These are phyloP conservation scores for Carex kokanica DNA, from an alignment of 176 grass and related monocot species.

Conservation along the genomic window DNA sequence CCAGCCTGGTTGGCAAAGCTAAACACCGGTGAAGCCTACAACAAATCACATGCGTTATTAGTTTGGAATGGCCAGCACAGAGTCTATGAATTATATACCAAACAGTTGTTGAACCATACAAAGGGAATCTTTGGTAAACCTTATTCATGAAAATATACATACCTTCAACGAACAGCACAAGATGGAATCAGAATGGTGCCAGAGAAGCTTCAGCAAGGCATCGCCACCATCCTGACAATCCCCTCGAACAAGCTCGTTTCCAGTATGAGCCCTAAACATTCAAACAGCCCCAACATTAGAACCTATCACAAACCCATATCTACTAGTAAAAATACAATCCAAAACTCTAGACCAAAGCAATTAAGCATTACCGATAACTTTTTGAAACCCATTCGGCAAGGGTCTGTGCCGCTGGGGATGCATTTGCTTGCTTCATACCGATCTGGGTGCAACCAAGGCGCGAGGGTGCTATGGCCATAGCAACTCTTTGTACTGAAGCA, in stretches of 20 bases:
- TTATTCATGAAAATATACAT: neutral
- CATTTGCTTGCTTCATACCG: conserved; percentile 54
- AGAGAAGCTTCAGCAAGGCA: conserved; percentile 65
- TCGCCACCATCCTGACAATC: conserved; percentile 48
- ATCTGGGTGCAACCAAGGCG: conserved; percentile 45
- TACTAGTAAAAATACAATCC: neutral
- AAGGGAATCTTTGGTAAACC: neutral
- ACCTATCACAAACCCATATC: neutral
- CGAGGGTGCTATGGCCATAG: conserved; percentile 85
- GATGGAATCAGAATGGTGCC: conserved; percentile 86
- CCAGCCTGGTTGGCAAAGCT: conserved; percentile 88
- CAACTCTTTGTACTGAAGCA: conserved; percentile 86
- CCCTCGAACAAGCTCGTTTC: conserved; percentile 55
- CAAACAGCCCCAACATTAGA: conserved; percentile 24
- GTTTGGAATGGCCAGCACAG: neutral
- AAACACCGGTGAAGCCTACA: conserved; percentile 83
- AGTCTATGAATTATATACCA: neutral
- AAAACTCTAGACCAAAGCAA: neutral
- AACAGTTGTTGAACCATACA: neutral
- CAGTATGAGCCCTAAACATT: conserved; percentile 60
- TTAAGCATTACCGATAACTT: conserved; percentile 64
- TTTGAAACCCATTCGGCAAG: conserved; percentile 75
- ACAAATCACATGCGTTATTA: neutral
- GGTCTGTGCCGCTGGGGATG: conserved; percentile 75
- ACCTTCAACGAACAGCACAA: conserved; percentile 97